These are phyloP conservation scores for Rhizopogon rudus DNA, from an alignment of 768 basidiomycete genomes.

Conservation along the genomic window DNA sequence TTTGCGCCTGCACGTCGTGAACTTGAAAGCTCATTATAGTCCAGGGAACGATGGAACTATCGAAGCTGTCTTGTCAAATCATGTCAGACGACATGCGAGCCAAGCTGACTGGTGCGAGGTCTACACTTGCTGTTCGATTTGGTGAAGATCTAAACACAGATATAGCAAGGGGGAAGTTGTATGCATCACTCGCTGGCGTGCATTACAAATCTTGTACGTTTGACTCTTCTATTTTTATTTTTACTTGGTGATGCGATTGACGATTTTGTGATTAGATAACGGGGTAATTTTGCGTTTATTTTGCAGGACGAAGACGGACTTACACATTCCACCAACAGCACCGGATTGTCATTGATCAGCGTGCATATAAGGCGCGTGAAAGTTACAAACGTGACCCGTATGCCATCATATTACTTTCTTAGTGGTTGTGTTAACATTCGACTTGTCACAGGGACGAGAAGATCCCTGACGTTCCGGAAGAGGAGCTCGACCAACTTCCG, in stretches of 20 bases:
- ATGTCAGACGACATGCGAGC: conserved; percentile 5
- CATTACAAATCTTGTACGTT: conserved; percentile 14
- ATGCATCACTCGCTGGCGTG: conserved; percentile 8
- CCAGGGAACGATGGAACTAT: conserved; percentile 10
- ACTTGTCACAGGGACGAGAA: not conserved
- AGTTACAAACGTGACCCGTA: not conserved
- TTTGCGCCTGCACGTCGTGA: not conserved
- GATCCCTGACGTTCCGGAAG: conserved; percentile 38
- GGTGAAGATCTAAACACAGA: not conserved
- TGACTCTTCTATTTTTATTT: not conserved
- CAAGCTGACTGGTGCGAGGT: conserved; percentile 5
- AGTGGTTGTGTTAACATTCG: no score
- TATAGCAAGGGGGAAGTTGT: conserved; percentile 10
- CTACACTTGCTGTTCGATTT: not conserved
- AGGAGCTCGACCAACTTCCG: conserved; percentile 52
- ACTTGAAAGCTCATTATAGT: not conserved
- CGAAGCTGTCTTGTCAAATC: conserved; percentile 3
- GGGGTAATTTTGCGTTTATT: conserved; percentile 40
- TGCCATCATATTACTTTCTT: not conserved
- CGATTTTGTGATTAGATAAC: conserved; percentile 4
- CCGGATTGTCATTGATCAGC: not conserved
- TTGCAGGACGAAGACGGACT: conserved; percentile 55
- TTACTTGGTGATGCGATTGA: not conserved
- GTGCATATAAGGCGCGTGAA: not conserved
- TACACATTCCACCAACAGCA: conserved; percentile 39